Conservation (phyloP, 768 basidiomycete species). For the Lactarius vividus region DNA sequence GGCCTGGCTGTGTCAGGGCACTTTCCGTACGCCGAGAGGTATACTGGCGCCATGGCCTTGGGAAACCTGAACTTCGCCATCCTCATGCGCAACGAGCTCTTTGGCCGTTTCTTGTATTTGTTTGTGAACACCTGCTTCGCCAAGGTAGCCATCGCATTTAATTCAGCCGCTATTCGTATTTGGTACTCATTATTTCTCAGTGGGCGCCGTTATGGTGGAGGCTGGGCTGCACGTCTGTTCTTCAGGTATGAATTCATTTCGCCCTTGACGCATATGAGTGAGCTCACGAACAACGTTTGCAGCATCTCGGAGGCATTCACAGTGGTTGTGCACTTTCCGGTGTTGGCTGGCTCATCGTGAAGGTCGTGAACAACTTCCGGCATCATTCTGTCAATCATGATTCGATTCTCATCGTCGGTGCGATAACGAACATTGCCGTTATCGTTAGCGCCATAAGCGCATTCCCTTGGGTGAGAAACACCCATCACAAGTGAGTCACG, state of each 20-base stretch:
- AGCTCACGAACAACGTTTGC: slow-evolving; percentile 23
- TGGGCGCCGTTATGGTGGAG: slow-evolving; percentile 75
- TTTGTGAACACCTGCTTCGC: slow-evolving; percentile 71
- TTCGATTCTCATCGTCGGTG: slow-evolving; percentile 39
- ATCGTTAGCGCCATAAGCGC: slow-evolving; percentile 39
- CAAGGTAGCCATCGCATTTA: slow-evolving; percentile 45
- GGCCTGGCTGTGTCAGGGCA: slow-evolving; percentile 57
- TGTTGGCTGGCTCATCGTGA: slow-evolving; percentile 39
- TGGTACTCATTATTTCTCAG: slow-evolving; percentile 34
- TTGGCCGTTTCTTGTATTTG: slow-evolving; percentile 72
- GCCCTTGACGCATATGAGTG: background rate
- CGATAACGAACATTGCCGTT: slow-evolving; percentile 41
- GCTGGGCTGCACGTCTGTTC: slow-evolving; percentile 67
- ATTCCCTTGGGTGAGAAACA: slow-evolving; percentile 45
- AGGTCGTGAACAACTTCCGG: slow-evolving; percentile 38
- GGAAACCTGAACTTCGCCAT: slow-evolving; percentile 73
- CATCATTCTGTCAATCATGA: slow-evolving; percentile 37
- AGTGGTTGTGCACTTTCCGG: slow-evolving; percentile 43
- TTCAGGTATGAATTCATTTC: slow-evolving; percentile 46
- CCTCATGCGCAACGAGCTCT: slow-evolving; percentile 78
- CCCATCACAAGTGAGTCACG: slow-evolving; percentile 42
- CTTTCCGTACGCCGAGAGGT: slow-evolving; percentile 65
- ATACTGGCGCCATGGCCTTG: slow-evolving; percentile 68
- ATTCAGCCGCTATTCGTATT: slow-evolving; percentile 4
- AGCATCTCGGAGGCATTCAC: slow-evolving; percentile 46